Conservation (phyloP, 345 rosid genomes). For the Eucalyptus coolabah region DNA sequence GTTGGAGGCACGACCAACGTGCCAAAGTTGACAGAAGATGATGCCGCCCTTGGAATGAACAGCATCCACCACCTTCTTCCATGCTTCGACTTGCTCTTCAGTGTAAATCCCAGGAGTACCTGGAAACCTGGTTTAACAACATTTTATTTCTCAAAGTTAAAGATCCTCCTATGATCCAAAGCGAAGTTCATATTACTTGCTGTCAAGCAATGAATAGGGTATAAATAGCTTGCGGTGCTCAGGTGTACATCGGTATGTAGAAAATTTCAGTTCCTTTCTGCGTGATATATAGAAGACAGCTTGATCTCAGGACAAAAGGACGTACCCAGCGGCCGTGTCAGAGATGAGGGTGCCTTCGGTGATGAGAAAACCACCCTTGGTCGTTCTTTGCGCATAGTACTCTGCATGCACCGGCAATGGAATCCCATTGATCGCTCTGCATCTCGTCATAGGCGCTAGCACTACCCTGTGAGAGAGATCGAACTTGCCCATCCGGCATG, state of each 20-base stretch:
- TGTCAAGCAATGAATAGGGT: neutral
- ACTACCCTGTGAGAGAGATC: constrained; percentile 80
- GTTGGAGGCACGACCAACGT: constrained; percentile 90
- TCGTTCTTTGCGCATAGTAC: constrained; percentile 78
- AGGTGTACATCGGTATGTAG: neutral
- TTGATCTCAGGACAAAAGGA: neutral
- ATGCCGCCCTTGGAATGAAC: constrained; percentile 69
- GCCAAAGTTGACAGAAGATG: constrained; percentile 40
- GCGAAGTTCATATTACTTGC: neutral
- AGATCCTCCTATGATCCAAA: neutral
- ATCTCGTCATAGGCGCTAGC: constrained; percentile 84
- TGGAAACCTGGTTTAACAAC: constrained; percentile 46
- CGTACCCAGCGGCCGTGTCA: constrained; percentile 33
- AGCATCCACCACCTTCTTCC: constrained; percentile 68
- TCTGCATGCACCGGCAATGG: constrained; percentile 56
- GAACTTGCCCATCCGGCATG: constrained; percentile 58
- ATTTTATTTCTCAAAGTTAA: neutral
- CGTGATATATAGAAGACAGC: neutral
- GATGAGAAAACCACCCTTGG: constrained; percentile 75
- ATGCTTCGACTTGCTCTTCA: constrained; percentile 76
- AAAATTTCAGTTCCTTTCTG: neutral
- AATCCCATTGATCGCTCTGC: constrained; percentile 68
- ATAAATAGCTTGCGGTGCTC: neutral
- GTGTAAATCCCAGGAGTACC: constrained; percentile 76
- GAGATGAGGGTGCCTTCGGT: constrained; percentile 72